A percentile compares a stretch with the other conserved stretches of the same genome.
Evolutionary conservation across 768 basidiomycete species (phyloP).

Genomic region (Lepiota venenata): DNA sequence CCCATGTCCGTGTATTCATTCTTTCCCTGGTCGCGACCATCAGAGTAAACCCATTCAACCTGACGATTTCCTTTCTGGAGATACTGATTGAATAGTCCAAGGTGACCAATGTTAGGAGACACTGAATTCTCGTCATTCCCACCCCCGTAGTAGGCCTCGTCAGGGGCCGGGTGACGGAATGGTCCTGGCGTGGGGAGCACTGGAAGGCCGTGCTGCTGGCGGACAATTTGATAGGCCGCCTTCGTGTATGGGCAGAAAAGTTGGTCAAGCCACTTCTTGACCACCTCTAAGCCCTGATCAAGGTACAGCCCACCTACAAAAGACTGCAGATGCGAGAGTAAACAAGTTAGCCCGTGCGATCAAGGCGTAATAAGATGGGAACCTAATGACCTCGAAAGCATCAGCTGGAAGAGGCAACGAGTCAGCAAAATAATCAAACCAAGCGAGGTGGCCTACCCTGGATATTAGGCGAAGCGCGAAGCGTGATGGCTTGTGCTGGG

Average conservation of each 20-base stretch:
- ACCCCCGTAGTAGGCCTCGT: slow-evolving; percentile 6
- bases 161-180: neutral
- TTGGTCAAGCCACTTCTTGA: slow-evolving; percentile 54
- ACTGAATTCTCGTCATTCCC: slow-evolving; percentile 12
- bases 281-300: slow-evolving; percentile 60
- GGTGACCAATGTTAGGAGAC: slow-evolving; percentile 50
- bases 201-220: slow-evolving; percentile 64
- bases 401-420: slow-evolving; percentile 47
- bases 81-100: slow-evolving; percentile 79
- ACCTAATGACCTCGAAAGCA: slow-evolving; percentile 62
- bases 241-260: slow-evolving; percentile 63
- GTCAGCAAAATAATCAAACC: slow-evolving; percentile 5
- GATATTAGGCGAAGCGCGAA: slow-evolving; percentile 64
- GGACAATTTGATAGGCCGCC: slow-evolving; percentile 61
- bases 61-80: slow-evolving; percentile 52
- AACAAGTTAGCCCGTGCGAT: slow-evolving; percentile 2
- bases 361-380: slow-evolving; percentile 1
- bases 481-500: slow-evolving; percentile 67
- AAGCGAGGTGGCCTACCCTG: slow-evolving; percentile 49
- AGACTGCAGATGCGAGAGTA: slow-evolving; percentile 41
- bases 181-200: slow-evolving; percentile 27
- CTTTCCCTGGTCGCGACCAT: slow-evolving; percentile 23
- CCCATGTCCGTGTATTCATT: slow-evolving; percentile 19
- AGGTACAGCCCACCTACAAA: slow-evolving; percentile 77
- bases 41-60: slow-evolving; percentile 73